Base-by-base conservation (phyloP, 768 basidiomycete species). In the Russula foetens region DNA sequence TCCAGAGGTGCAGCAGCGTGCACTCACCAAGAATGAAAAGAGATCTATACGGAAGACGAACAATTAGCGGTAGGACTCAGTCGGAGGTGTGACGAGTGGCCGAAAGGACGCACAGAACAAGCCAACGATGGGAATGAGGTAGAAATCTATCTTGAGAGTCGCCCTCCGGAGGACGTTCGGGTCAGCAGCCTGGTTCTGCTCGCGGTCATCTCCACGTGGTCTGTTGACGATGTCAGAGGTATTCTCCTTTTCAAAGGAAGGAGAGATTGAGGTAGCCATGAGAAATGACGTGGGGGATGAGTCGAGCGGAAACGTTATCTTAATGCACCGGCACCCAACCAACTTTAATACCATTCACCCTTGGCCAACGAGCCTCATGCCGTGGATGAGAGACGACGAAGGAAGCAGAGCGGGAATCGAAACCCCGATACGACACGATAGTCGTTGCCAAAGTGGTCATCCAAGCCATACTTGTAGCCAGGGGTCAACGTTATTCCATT, bases 1-100 rank as follows among this genome's bases (percentile, higher is more conserved):
- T 54, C 38, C 8, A 41, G 19, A 14, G 23, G 11, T 17, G 45
- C 14, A 4, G 53, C 24, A 19, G n/a, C 3, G 17, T 43, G 28
- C 23, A 49, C 64, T 46, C 41, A 65, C 64, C 17, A 65, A 19
- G 50, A 65, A 65, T 17, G 64, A 63, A 28, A 66, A 60, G 33
- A 66, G 47, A 45, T 43, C 64, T 65, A 31, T 14, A 41, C 35
- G 35, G 12, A n/a, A 48, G 24, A 38, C 38, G 23, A 31, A 24
- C 26, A 43, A 11, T 12, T 11, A 29, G 26, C 3, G 17, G 35
- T 24, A 43, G n/a, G n/a, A n/a, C n/a, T n/a, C n/a, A n/a, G n/a
- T n/a, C n/a, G 26, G 23, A 8, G 8, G 21, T 14, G 1, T 11
- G 8, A 12, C 31, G 31, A 33, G 35, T 35, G 28, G 12, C 11